Conservation (phyloP, 495 filamentous ascomycete species). For the Rhypophila decipiens region DNA sequence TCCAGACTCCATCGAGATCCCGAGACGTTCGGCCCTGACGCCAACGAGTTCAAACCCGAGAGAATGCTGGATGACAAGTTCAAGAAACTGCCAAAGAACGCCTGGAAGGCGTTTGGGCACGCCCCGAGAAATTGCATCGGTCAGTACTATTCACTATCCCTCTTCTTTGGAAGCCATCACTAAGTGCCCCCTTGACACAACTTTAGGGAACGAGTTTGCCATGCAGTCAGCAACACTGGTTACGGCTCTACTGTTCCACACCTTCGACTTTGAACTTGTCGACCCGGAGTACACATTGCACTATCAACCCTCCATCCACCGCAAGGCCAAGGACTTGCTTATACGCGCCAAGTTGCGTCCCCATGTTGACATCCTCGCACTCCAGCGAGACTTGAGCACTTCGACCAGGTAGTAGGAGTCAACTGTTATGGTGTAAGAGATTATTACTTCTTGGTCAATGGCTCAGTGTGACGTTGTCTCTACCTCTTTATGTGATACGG, state of each 20-base stretch:
- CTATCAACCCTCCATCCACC: conserved; percentile 55
- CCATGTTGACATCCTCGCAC: conserved; percentile 22
- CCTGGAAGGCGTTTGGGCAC: conserved; percentile 52
- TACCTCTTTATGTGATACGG: no score
- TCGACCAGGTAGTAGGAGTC: background rate
- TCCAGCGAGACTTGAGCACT: background rate
- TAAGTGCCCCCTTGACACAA: background rate
- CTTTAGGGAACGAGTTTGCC: conserved; percentile 36
- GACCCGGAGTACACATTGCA: conserved; percentile 53
- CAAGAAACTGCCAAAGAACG: conserved; percentile 41
- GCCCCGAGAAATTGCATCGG: conserved; percentile 47
- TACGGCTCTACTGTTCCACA: conserved; percentile 45
- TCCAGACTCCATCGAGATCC: conserved; percentile 34
- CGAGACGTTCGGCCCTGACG: conserved; percentile 41
- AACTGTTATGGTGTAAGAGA: background rate
- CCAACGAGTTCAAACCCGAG: conserved; percentile 46
- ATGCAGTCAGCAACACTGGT: conserved; percentile 47
- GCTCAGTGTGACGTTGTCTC: no score
- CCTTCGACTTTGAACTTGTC: conserved; percentile 47
- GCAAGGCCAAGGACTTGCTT: conserved; percentile 61
- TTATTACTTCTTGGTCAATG: background rate
- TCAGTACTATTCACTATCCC: background rate
- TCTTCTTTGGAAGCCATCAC: background rate
- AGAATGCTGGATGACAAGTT: conserved; percentile 53
- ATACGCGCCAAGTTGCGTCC: conserved; percentile 54